Evolutionary conservation across 2,329 filamentous ascomycete genomes (phyloP), one percentile per base, ranked within the genome.

Genomic region (Fusarium armeniacum): DNA sequence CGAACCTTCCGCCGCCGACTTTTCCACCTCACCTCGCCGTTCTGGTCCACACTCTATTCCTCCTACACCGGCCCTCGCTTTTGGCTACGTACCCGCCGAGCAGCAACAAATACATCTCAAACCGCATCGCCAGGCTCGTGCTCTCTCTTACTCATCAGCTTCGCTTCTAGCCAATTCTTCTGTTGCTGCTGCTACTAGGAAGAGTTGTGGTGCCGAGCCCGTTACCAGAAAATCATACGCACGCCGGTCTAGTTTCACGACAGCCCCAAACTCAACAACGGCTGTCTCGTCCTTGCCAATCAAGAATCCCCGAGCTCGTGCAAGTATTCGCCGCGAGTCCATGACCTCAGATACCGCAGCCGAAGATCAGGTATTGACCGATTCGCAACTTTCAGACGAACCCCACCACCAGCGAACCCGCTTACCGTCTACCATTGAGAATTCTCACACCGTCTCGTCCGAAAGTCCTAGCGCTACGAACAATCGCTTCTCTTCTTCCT

Each of bases 191-290:
- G 70, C 77, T 65, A 79, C 78, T 70, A 85, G 85, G 65, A 91
- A 91, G 78, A 83, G 84, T 69, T 83, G 85, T 58, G 84, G 87
- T 76, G 85, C 85, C 59, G 88, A 91, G 73, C 83, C 89, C 35
- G 86, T 87, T 68, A 86, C 85, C 32, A 86, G 85, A 64, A 84
- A 85, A 58, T 82, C 83, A 67, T 84, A 87, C 77, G 84, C 86
- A 67, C 87, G 89, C 61, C 84, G 85, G 75, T 84, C 89, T 59
- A 90, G 84, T 77, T 90, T 87, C 69, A 90, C 91, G 22, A 63
- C 86, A 63, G 72, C 57, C 88, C 89, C 40, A 85, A 88, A 60
- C 83, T 78, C 83, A 15, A 73, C 58, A 35, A 58, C 49, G 16
- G 47, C 61, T 8, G 41, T 36, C 24, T 51, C 46, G 12, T 69